Percentiles rank a stretch among this genome's conserved stretches.
Evolutionary conservation across 768 basidiomycete genomes (phyloP).

Genomic region (Cantharellus anzutake): DNA sequence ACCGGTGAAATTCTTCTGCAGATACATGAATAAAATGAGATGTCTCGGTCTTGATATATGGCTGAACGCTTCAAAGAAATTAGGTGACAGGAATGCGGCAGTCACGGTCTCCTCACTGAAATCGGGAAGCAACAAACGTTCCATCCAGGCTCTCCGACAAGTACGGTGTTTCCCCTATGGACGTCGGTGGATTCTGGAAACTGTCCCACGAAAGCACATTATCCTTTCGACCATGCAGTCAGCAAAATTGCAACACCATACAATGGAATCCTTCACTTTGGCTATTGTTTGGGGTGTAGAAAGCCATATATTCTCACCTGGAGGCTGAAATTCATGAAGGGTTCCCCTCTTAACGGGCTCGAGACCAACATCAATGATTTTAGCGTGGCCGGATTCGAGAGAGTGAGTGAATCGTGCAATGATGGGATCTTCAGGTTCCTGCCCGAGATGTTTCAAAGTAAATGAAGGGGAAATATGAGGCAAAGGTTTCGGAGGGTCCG

Average conservation of each 20-base stretch:
- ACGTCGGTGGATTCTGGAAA: not conserved
- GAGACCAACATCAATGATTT: too few species aligned
- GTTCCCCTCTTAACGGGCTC: too few species aligned
- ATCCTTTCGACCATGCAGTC: not conserved
- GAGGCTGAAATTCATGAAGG: not conserved
- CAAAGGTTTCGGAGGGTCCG: not conserved
- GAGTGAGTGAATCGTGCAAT: constrained; percentile 13
- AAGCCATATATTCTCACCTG: not conserved
- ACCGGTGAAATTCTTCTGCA: constrained; percentile 29
- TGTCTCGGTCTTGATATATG: constrained; percentile 23
- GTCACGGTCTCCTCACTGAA: too few species aligned
- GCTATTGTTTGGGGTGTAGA: not conserved
- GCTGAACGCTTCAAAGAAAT: constrained; percentile 25
- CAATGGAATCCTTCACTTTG: not conserved
- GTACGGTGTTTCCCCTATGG: constrained; percentile 22
- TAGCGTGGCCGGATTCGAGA: too few species aligned
- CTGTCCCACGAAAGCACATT: not conserved
- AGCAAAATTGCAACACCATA: not conserved
- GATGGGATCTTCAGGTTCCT: constrained; percentile 4
- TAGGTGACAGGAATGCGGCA: too few species aligned
- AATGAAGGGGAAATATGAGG: not conserved
- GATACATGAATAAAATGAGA: constrained; percentile 26
- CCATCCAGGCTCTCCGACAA: constrained; percentile 37
- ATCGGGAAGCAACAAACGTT: too few species aligned
- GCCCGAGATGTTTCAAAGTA: not conserved